phyloP scores from a whole-genome alignment of 306 rosid genomes.

The Citrullus amarus region DNA sequence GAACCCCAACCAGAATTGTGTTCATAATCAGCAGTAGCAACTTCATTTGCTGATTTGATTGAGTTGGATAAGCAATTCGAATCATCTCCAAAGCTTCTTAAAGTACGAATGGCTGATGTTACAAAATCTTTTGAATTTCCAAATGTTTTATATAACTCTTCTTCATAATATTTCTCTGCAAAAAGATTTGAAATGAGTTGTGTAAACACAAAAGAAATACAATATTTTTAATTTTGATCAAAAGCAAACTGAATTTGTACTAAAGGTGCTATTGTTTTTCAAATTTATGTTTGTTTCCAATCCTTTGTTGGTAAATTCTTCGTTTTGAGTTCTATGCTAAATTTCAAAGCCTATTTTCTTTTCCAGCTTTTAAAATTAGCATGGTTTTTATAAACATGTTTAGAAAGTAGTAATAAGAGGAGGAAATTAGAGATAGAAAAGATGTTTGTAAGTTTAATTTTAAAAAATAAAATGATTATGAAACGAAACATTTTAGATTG shows the following conservation, averaged over 20 bases:
- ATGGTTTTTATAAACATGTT: too few species aligned
- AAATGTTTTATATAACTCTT: not conserved
- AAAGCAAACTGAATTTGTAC: not conserved
- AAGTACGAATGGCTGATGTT: not conserved
- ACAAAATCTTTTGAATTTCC: constrained; percentile 1
- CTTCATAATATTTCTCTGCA: not conserved
- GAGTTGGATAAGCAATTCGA: not conserved
- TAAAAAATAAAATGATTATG: too few species aligned
- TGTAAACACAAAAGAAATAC: not conserved
- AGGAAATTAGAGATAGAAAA: too few species aligned
- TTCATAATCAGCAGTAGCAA: constrained; percentile 12
- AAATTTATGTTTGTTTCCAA: too few species aligned
- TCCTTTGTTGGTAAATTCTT: too few species aligned
- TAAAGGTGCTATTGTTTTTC: too few species aligned
- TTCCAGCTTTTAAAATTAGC: too few species aligned
- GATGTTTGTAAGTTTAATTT: too few species aligned
- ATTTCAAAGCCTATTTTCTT: too few species aligned
- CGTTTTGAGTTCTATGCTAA: too few species aligned
- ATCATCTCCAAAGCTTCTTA: not conserved
- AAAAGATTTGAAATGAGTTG: not conserved
- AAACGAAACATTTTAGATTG: too few species aligned
- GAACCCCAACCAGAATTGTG: constrained; percentile 6
- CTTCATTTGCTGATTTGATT: constrained; percentile 2
- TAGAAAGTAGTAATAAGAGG: too few species aligned
- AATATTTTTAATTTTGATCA: not conserved